Evolutionary conservation across 2,329 filamentous ascomycete species (phyloP).

Genomic region (Penicillium concentricum): DNA sequence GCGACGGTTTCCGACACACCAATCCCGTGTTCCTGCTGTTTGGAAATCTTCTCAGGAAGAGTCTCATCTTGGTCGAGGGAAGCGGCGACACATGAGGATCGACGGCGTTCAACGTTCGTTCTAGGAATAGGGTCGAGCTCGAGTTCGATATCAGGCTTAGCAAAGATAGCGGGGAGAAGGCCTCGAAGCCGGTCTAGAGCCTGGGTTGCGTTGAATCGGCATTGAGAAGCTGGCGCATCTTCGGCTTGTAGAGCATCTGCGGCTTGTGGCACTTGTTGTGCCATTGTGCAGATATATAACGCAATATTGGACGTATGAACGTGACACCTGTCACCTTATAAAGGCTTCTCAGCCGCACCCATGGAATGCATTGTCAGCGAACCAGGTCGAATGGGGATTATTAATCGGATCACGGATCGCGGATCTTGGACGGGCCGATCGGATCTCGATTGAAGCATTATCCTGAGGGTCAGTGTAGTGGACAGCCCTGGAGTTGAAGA

Average conservation of each 20-base stretch:
- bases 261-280: background rate
- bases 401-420: conserved; percentile 16
- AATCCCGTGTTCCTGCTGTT: conserved; percentile 17
- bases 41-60: conserved; percentile 16
- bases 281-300: conserved; percentile 11
- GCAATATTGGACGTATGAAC: background rate
- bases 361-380: conserved; percentile 7
- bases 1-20: conserved; percentile 4
- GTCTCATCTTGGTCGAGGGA: conserved; percentile 22
- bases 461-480: background rate
- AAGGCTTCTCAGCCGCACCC: background rate
- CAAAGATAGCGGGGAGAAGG: conserved; percentile 1
- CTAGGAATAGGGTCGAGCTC: conserved; percentile 12
- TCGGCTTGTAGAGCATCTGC: conserved; percentile 5
- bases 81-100: conserved; percentile 9
- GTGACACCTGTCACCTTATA: background rate
- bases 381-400: conserved; percentile 17
- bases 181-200: conserved; percentile 14
- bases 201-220: conserved; percentile 17
- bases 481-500: background rate
- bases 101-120: conserved; percentile 17
- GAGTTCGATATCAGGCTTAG: background rate
- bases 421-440: conserved; percentile 1
- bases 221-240: conserved; percentile 1
- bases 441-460: background rate